Evolutionary conservation across 2,329 filamentous ascomycete genomes (phyloP), one percentile per base, ranked within the genome.

Genomic region (Pleoardoris graminearum): DNA sequence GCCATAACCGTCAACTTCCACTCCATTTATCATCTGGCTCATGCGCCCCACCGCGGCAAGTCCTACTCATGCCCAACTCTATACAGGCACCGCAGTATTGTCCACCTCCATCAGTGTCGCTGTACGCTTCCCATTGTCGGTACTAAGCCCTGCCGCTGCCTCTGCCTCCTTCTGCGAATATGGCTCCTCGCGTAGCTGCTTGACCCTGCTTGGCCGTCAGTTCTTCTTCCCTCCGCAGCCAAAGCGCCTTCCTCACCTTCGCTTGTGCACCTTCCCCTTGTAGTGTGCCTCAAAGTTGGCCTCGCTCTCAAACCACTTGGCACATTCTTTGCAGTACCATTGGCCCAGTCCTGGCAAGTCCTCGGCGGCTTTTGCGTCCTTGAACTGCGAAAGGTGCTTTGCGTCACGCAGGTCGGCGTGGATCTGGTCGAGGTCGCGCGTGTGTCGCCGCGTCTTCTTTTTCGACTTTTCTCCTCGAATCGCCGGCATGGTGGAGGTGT

Each of bases 221-320:
- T 39, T n/a, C 7, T 8, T 12, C 30, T 36, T 23, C 19, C 19
- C 25, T 21, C 29, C 21, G 16, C 38, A n/a, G 19, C 8, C 3
- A 12, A 11, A 11, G 47, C 16, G 21, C n/a, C 14, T 10, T 44
- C 67, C 74, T 59, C 69, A 91, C 90, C 89, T 88, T 79, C 91
- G 85, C 83, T 92, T 97, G 77, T 99, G 94, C 59, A 90, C 90
- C 77, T 97, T 99, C 64, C 90, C 91, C 73, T 88, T 90, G 51
- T 81, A 80, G 76, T 99, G 94, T 23, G 84, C 80, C 30, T 82
- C 79, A 52, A 96, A 78, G 63, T 90, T 95, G 64, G 82, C 75
- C 61, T 94, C 89, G 44, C 86, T 88, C 73, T 97, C 93, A 73
- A 95, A 97, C 88, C 90, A 97, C 78, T 96, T 97, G 58, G 94